Conservation (phyloP, 202 grass and related monocot genomes). For the Carex arenaria region DNA sequence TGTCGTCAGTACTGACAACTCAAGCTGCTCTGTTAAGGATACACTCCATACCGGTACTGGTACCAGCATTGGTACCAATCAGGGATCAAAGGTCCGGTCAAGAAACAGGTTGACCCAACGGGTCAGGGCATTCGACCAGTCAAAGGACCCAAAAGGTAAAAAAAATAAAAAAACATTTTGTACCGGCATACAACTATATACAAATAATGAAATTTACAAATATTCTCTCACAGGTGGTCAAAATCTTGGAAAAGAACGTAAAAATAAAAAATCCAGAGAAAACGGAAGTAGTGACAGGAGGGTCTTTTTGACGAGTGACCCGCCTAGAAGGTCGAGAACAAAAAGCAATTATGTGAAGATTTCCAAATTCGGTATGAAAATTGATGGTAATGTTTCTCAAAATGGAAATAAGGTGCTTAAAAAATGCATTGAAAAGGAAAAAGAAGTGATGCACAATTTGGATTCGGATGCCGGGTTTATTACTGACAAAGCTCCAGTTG, state of each 20-base stretch:
- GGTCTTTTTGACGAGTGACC: neutral
- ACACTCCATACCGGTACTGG: neutral
- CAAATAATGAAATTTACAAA: neutral
- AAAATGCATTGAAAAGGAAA: neutral
- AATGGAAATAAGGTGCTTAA: constrained; percentile 1
- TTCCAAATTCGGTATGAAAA: constrained; percentile 23
- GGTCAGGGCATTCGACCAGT: constrained; percentile 10
- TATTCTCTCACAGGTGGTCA: neutral
- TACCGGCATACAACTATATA: neutral
- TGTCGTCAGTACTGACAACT: neutral
- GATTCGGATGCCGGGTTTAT: neutral
- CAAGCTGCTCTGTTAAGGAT: constrained; percentile 7
- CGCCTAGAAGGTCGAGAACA: constrained; percentile 20
- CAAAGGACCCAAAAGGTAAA: constrained; percentile 20
- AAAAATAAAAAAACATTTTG: constrained; percentile 9
- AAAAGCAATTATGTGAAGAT: constrained; percentile 23
- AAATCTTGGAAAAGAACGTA: neutral
- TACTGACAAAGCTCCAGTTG: constrained; percentile 1
- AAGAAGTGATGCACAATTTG: neutral
- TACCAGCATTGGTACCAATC: neutral
- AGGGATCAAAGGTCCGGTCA: neutral
- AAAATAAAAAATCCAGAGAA: constrained; percentile 5
- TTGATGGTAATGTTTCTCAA: neutral
- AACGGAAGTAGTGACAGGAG: neutral
- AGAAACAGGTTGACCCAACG: constrained; percentile 22